Evolutionary conservation across 768 basidiomycete genomes (phyloP), one percentile per base, ranked within the genome.

Genomic region (Mycena venus): DNA sequence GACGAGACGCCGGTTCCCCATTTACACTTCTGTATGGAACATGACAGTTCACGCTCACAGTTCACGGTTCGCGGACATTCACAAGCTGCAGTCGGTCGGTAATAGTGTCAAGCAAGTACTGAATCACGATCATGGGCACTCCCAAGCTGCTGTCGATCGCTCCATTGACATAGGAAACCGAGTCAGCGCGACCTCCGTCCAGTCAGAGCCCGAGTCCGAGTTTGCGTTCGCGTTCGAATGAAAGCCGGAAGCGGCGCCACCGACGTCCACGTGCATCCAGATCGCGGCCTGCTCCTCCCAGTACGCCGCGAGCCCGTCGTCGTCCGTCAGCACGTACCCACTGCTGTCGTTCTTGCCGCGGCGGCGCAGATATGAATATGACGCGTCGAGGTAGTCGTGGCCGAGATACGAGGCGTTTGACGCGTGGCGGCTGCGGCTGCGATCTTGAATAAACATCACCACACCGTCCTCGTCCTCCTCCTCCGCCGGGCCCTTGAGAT

Each of bases 141-240:
- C 73, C 71, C 71, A 72, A 38, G 47, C 51, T n/a, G 62, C 84
- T 49, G 88, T 88, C 64, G 85, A 89, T 55, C 88, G 87, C 82
- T 88, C 87, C 72, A 85, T 85, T 68, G 88, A 89, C 21, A 86
- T 82, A 47, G 85, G 82, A 80, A 76, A 76, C 10, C 66, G 66
- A 1, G 64, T 70, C 19, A 65, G 25, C 32, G 34, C n/a, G 5
- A 38, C 47, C 38, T 32, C 68, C 83, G 62, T 10, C 21, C 34
- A 23, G 62, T 82, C 44, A 63, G 44, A 23, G 68, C 29, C 32
- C 17, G 32, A 51, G 55, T 66, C 21, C 49, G 34, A 7, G 34
- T 36, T n/a, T 17, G 42, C 19, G 3, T 47, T 47, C 19, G 36
- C 44, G 40, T 11, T 29, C 14, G 29, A 61, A n/a, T n/a, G n/a